Conservation (phyloP, 257 asterid species). For the Coffea canephora region DNA sequence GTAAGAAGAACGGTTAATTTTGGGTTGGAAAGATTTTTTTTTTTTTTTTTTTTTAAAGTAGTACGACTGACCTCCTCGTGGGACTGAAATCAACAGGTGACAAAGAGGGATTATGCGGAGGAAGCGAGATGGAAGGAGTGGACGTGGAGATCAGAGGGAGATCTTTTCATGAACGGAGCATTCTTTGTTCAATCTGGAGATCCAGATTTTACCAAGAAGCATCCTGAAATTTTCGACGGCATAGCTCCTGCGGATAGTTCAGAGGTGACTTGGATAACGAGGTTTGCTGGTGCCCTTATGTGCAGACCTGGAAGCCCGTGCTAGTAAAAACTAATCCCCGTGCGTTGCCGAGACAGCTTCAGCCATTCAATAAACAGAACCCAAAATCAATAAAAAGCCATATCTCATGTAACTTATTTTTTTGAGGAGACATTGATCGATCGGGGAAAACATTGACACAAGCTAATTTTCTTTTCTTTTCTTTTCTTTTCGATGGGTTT, state of each 20-base stretch:
- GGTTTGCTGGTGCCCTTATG: conserved; percentile 47
- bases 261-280: conserved; percentile 48
- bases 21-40: too few species aligned
- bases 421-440: neutral
- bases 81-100: conserved; percentile 38
- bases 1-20: conserved; percentile 18
- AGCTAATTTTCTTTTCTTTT: neutral
- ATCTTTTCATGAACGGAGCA: conserved; percentile 66
- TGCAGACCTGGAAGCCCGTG: conserved; percentile 59
- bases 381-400: neutral
- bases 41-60: too few species aligned
- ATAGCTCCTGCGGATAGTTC: conserved; percentile 36
- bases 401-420: neutral
- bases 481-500: neutral
- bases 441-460: neutral
- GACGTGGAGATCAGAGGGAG: conserved; percentile 91
- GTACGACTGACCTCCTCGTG: neutral
- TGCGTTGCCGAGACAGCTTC: neutral
- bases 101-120: conserved; percentile 58
- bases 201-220: conserved; percentile 43
- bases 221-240: conserved; percentile 44
- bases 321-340: conserved; percentile 14
- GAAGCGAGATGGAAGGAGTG: conserved; percentile 60
- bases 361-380: neutral
- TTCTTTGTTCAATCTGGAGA: conserved; percentile 76